Percentiles rank a stretch among this genome's conserved stretches.
These are phyloP conservation scores for Pharus latifolius DNA, from an alignment of 176 grass and related monocot genomes.

Conservation along the genomic window DNA sequence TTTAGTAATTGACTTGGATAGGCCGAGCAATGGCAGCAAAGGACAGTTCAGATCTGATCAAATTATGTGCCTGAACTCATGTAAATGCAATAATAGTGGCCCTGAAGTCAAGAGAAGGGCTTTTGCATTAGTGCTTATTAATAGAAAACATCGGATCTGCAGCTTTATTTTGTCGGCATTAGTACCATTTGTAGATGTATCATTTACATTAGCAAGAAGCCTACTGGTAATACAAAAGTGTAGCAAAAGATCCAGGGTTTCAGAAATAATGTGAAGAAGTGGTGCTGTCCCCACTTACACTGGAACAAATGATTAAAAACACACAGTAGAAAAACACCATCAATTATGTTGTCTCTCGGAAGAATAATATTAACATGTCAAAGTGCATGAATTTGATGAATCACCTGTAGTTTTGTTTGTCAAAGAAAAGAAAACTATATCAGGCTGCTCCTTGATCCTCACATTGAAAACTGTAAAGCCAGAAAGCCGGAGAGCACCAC, in stretches of 20 bases:
- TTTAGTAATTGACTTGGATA: neutral
- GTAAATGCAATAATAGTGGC: neutral
- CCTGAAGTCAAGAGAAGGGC: neutral
- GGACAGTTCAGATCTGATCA: neutral
- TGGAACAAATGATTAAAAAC: neutral
- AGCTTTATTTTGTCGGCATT: neutral
- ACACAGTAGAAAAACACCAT: neutral
- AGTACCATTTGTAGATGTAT: neutral
- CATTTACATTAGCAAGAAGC: neutral
- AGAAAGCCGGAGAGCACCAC: constrained; percentile 7
- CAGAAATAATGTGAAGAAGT: neutral
- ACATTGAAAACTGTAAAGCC: neutral
- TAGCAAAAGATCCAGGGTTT: neutral
- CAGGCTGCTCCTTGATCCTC: neutral
- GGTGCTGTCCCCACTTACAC: neutral
- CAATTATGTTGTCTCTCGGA: neutral
- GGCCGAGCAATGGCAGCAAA: neutral
- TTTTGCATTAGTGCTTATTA: too few species aligned
- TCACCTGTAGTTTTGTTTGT: neutral
- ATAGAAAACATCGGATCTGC: neutral
- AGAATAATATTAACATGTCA: neutral
- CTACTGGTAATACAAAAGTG: neutral
- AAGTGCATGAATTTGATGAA: neutral
- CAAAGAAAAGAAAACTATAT: neutral
- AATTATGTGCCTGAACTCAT: neutral